Conservation (phyloP, 768 basidiomycete species). For the Pholiota molesta region DNA sequence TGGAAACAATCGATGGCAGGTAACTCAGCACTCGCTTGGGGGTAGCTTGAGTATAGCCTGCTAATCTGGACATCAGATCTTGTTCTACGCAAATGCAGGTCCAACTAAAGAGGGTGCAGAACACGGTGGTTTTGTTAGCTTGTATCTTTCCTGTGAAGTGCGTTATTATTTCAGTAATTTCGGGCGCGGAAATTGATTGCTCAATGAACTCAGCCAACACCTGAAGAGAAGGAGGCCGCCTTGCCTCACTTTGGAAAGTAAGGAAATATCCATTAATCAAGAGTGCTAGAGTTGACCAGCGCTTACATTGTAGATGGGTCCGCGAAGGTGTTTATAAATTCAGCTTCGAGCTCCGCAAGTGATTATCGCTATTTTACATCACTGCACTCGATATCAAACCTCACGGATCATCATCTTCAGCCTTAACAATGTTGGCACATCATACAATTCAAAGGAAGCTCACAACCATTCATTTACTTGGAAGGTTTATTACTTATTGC, state of each 20-base stretch:
- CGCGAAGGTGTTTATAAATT: constrained; percentile 87
- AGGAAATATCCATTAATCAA: background rate
- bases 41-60: background rate
- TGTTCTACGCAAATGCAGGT: constrained; percentile 87
- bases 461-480: constrained; percentile 81
- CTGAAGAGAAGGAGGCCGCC: constrained; percentile 71
- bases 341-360: constrained; percentile 81
- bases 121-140: constrained; percentile 58
- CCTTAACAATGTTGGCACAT: constrained; percentile 41
- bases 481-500: constrained; percentile 38
- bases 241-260: constrained; percentile 59
- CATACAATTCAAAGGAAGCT: constrained; percentile 75
- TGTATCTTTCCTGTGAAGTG: constrained; percentile 86
- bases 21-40: constrained; percentile 21
- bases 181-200: background rate
- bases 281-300: background rate
- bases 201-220: constrained; percentile 58
- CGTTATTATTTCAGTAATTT: constrained; percentile 20
- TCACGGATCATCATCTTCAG: constrained; percentile 21
- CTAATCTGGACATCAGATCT: constrained; percentile 47
- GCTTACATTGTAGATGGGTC: constrained; percentile 61
- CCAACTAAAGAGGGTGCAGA: constrained; percentile 54
- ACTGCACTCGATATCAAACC: background rate
- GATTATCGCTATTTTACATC: constrained; percentile 6
- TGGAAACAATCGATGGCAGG: constrained; percentile 79